Conservation (phyloP, 2,329 filamentous ascomycete genomes). For the Cephalotrichum gorgonifer region DNA sequence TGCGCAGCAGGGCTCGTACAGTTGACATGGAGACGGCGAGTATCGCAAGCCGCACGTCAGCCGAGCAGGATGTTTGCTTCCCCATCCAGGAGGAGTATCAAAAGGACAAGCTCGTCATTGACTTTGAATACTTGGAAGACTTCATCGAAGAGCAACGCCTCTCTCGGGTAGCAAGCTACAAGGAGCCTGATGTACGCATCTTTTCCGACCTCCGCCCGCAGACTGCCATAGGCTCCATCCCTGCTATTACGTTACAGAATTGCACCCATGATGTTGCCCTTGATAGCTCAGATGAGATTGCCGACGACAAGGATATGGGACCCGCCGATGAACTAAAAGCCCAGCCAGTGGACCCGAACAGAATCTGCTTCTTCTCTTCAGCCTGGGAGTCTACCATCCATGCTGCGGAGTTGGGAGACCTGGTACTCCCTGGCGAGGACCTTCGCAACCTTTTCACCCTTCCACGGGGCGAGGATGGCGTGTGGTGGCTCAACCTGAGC, state of each 20-base stretch:
- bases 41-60: constrained; percentile 56
- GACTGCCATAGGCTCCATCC: constrained; percentile 5
- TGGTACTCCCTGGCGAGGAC: constrained; percentile 81
- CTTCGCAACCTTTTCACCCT: constrained; percentile 76
- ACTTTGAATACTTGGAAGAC: constrained; percentile 89
- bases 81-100: constrained; percentile 58
- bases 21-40: constrained; percentile 53
- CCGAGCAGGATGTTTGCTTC: constrained; percentile 83
- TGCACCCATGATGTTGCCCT: constrained; percentile 45
- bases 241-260: constrained; percentile 38
- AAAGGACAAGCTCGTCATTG: constrained; percentile 70
- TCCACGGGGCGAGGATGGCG: constrained; percentile 56
- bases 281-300: constrained; percentile 17
- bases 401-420: constrained; percentile 75
- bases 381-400: constrained; percentile 90
- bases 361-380: constrained; percentile 96
- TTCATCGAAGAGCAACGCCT: constrained; percentile 61
- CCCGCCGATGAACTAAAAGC: constrained; percentile 8
- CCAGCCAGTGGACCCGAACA: constrained; percentile 51
- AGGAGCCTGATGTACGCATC: constrained; percentile 34
- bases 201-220: constrained; percentile 52
- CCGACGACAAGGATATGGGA: constrained; percentile 22
- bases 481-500: constrained; percentile 98
- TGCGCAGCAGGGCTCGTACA: constrained; percentile 45
- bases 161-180: constrained; percentile 37